phyloP scores from a whole-genome alignment of 352 stramenopile genomes.

The Phytophthora macrochlamydospora region DNA sequence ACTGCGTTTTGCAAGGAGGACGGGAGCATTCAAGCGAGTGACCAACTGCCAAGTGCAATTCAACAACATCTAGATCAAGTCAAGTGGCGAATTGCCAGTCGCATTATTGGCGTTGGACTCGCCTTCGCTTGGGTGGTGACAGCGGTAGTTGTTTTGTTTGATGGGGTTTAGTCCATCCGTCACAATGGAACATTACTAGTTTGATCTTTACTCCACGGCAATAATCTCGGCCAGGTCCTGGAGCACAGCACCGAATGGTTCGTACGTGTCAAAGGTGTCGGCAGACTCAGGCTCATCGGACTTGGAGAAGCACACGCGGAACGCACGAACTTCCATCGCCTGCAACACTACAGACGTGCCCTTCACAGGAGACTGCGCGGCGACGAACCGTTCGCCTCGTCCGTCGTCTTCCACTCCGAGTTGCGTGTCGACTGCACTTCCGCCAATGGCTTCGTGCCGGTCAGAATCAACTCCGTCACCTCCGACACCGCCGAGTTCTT shows the following conservation, averaged over 20 bases:
- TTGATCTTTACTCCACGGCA: constrained; percentile 30
- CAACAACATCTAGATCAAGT: constrained; percentile 41
- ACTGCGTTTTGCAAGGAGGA: constrained; percentile 60
- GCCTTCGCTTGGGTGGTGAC: constrained; percentile 15
- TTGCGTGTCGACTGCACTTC: constrained; percentile 16
- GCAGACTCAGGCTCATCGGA: neutral
- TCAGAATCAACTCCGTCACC: constrained; percentile 90
- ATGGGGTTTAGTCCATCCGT: constrained; percentile 2
- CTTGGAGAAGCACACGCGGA: constrained; percentile 73
- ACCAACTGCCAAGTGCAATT: constrained; percentile 43
- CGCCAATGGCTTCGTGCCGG: constrained; percentile 68
- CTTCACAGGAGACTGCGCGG: constrained; percentile 42
- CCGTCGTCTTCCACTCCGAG: constrained; percentile 48
- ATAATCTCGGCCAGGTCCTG: constrained; percentile 43
- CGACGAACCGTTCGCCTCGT: constrained; percentile 31
- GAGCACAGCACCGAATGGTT: constrained; percentile 24
- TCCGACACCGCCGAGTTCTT: constrained; percentile 57
- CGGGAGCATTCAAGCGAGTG: constrained; percentile 41
- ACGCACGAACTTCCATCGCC: constrained; percentile 94
- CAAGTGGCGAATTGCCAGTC: constrained; percentile 47
- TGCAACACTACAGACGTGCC: constrained; percentile 74
- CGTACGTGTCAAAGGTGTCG: no score
- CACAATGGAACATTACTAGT: neutral
- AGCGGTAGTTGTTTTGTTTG: constrained; percentile 23
- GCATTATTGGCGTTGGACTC: constrained; percentile 35